A percentile compares a stretch with the other conserved stretches of the same genome.
These are phyloP conservation scores for Fusarium sp. DNA, from an alignment of 2,329 filamentous ascomycete species.

Conservation along the genomic window DNA sequence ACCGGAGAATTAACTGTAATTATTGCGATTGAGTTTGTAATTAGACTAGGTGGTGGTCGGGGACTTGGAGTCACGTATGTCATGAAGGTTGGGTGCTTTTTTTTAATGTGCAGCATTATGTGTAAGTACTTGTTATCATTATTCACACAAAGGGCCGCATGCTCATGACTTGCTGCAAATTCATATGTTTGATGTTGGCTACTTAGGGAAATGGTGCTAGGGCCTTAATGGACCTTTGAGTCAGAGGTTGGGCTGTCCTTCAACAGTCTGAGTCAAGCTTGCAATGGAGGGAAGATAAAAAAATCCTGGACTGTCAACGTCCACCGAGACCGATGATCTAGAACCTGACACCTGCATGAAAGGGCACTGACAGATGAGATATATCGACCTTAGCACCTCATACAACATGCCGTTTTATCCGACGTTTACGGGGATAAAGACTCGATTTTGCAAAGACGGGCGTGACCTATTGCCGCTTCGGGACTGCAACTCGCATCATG, in stretches of 20 bases:
- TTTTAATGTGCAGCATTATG: background rate
- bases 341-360: constrained; percentile 8
- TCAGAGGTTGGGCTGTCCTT: constrained; percentile 3
- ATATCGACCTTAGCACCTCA: too few relatives aligned
- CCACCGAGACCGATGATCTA: background rate
- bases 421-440: background rate
- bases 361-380: background rate
- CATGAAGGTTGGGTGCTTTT: background rate
- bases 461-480: constrained; percentile 34
- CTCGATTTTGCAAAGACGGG: constrained; percentile 10
- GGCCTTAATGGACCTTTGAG: background rate
- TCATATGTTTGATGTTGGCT: background rate
- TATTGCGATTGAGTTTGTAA: background rate
- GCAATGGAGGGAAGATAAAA: background rate
- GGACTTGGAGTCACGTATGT: too few relatives aligned
- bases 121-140: background rate
- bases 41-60: too few relatives aligned
- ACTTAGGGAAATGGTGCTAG: background rate
- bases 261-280: constrained; percentile 6
- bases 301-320: background rate
- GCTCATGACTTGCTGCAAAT: background rate
- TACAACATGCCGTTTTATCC: constrained; percentile 14
- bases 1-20: background rate
- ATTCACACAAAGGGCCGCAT: background rate
- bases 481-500: constrained; percentile 13